Conservation (phyloP, 495 filamentous ascomycete genomes). For the Penicillium goetzii region DNA sequence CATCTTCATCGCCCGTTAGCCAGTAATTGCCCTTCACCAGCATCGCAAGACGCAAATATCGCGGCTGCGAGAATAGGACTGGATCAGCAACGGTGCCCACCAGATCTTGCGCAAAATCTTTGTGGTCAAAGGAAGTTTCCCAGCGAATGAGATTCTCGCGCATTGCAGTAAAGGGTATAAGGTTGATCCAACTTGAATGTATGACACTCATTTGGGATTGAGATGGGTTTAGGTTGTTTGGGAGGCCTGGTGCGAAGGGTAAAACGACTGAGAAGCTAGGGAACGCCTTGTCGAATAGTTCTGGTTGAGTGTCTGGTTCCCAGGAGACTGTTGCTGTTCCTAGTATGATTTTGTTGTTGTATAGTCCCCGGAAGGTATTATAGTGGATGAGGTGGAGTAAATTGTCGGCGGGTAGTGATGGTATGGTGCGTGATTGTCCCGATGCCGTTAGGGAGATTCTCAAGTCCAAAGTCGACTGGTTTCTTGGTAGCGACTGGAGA, state of each 20-base stretch:
- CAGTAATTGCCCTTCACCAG: neutral
- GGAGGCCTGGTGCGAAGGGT: neutral
- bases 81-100: constrained; percentile 7
- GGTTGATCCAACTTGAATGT: constrained; percentile 28
- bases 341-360: neutral
- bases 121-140: constrained; percentile 20
- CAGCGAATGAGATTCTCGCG: constrained; percentile 29
- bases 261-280: neutral
- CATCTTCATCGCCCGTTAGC: constrained; percentile 5
- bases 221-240: neutral
- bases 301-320: neutral
- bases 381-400: neutral
- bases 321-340: neutral
- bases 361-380: neutral
- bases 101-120: neutral
- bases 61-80: constrained; percentile 5
- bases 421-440: neutral
- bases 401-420: neutral
- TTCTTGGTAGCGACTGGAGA: neutral
- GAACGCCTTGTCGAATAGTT: neutral
- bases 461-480: neutral
- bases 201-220: neutral
- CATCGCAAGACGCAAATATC: neutral
- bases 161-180: constrained; percentile 24
- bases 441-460: neutral